Evolutionary conservation across 441 rosid species (phyloP).

Genomic region (Adansonia rubrostipa): DNA sequence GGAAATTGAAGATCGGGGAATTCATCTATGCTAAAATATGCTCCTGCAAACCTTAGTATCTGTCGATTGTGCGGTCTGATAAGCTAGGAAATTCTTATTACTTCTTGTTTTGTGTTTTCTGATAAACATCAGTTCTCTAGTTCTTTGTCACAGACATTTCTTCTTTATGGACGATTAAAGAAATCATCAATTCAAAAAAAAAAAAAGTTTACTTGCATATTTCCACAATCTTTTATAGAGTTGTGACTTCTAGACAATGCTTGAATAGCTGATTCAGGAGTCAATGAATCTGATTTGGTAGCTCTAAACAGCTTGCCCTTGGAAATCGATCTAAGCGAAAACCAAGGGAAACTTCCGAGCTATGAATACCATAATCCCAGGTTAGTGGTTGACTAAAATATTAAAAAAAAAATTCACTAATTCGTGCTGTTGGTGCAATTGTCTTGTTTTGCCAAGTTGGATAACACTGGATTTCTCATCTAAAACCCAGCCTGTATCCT

Average conservation of each 20-base stretch:
- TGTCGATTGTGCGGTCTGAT: too few species aligned
- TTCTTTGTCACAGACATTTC: neutral
- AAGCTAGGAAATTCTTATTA: too few species aligned
- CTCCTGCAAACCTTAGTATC: too few species aligned
- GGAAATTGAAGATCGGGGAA: too few species aligned
- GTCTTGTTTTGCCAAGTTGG: conserved; percentile 33
- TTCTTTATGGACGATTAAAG: neutral
- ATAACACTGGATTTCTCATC: conserved; percentile 20
- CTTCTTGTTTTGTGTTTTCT: neutral
- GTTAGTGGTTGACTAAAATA: conserved; percentile 15
- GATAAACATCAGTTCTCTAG: neutral
- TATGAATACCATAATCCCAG: neutral
- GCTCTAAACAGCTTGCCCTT: conserved; percentile 14
- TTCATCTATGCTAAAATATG: too few species aligned
- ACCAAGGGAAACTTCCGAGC: neutral
- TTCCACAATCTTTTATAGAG: neutral
- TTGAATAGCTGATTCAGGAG: neutral
- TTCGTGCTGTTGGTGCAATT: conserved; percentile 20
- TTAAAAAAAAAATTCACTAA: neutral
- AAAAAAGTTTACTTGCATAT: neutral
- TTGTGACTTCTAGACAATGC: neutral
- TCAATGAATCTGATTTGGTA: conserved; percentile 11
- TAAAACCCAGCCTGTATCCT: conserved; percentile 37
- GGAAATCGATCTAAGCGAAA: conserved; percentile 3
- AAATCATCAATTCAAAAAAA: too few species aligned